These are phyloP conservation scores for Pontederia crassipes DNA, from an alignment of 176 grass and related monocot species.

Conservation along the genomic window DNA sequence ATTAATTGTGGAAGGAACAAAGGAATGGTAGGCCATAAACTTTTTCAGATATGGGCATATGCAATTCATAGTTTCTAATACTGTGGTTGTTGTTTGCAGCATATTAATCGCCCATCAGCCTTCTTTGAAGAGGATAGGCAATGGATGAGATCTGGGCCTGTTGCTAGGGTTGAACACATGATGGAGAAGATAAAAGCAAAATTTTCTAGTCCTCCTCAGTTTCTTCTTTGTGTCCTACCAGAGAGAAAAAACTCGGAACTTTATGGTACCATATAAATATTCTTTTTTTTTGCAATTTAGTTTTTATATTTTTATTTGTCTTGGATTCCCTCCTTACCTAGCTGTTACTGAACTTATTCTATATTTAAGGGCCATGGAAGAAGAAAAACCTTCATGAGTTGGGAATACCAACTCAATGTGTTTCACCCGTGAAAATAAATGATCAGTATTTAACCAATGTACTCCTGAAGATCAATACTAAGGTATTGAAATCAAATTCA, in stretches of 20 bases:
- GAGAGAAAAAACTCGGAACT: constrained; percentile 84
- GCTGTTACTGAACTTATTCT: constrained; percentile 9
- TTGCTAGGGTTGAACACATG: constrained; percentile 81
- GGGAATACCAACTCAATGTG: constrained; percentile 84
- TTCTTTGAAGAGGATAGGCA: constrained; percentile 71
- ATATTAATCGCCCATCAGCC: constrained; percentile 49
- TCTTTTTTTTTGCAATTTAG: background rate
- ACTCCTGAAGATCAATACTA: constrained; percentile 92
- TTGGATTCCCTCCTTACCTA: background rate
- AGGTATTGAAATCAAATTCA: constrained; percentile 31
- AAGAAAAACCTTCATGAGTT: constrained; percentile 89
- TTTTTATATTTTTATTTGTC: background rate
- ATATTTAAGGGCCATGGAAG: constrained; percentile 77
- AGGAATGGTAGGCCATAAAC: constrained; percentile 69
- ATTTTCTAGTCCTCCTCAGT: constrained; percentile 46
- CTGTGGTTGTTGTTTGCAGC: constrained; percentile 24
- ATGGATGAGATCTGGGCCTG: constrained; percentile 45
- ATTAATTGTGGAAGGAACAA: constrained; percentile 76
- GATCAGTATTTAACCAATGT: constrained; percentile 94
- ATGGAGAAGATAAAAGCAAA: constrained; percentile 60
- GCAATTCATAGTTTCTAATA: background rate
- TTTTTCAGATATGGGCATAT: background rate
- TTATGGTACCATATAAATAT: constrained; percentile 37
- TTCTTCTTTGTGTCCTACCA: constrained; percentile 89
- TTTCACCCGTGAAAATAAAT: constrained; percentile 76